Evolutionary conservation across 2,329 filamentous ascomycete genomes (phyloP).

Genomic region (Aspergillus arachidicola): DNA sequence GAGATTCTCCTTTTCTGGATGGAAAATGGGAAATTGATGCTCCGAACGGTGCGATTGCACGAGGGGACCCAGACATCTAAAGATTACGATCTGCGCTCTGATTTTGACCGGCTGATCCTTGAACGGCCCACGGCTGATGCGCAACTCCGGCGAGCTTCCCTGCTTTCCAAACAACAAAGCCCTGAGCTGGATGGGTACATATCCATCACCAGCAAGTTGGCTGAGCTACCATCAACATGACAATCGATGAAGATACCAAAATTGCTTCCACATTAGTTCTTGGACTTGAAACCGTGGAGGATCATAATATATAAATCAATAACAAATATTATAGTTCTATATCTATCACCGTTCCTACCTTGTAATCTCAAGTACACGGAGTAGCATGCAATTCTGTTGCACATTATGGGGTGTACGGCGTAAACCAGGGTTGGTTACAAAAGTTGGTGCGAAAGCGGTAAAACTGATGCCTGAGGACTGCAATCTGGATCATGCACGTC

Average conservation of each 20-base stretch:
- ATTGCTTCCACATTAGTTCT: background rate
- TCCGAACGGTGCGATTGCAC: conserved; percentile 31
- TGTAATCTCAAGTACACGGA: background rate
- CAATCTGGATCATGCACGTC: background rate
- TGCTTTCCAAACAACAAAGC: conserved; percentile 17
- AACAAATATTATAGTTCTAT: background rate
- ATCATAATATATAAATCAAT: background rate
- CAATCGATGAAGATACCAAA: background rate
- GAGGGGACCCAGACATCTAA: conserved; percentile 26
- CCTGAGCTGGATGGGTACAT: conserved; percentile 16
- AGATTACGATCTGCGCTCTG: conserved; percentile 35
- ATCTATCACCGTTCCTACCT: background rate
- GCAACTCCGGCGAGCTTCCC: conserved; percentile 18
- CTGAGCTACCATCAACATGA: conserved; percentile 21
- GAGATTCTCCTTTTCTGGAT: conserved; percentile 24
- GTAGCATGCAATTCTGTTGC: background rate
- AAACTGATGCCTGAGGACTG: background rate
- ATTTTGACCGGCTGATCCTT: conserved; percentile 33
- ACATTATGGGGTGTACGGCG: too few species aligned
- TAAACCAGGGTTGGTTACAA: too few species aligned
- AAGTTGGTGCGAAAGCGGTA: background rate
- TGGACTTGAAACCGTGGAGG: background rate
- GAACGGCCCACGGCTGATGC: conserved; percentile 18
- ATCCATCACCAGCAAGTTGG: conserved; percentile 16
- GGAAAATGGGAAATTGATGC: conserved; percentile 26